Evolutionary conservation across 768 basidiomycete genomes (phyloP).

Genomic region (Podaxis rugospora): DNA sequence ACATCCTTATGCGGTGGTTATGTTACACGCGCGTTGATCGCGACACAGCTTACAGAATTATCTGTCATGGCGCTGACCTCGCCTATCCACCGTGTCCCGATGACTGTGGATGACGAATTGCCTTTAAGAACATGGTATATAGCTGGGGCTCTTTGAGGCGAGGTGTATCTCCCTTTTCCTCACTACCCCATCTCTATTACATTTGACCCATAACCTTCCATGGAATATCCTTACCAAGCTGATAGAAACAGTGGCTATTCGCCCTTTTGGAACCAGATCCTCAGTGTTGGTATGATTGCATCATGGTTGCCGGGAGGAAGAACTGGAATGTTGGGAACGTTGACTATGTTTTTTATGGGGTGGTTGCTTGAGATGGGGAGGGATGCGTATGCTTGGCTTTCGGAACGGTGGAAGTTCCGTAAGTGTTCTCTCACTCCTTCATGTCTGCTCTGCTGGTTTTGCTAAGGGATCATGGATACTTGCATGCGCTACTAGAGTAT

Average conservation of each 20-base stretch:
- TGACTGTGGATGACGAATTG: background rate
- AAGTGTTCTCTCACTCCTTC: slow-evolving; percentile 10
- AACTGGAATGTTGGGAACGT: background rate
- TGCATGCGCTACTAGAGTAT: slow-evolving; percentile 24
- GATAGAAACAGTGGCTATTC: background rate
- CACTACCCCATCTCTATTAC: background rate
- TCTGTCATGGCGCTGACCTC: background rate
- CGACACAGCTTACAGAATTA: background rate
- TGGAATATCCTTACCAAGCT: background rate
- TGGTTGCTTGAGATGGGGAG: slow-evolving; percentile 11
- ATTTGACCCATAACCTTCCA: background rate
- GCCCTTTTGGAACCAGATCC: background rate
- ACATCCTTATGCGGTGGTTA: too few species aligned
- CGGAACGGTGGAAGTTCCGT: slow-evolving; percentile 27
- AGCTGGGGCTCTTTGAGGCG: background rate
- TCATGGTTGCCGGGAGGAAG: slow-evolving; percentile 4
- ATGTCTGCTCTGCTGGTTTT: background rate
- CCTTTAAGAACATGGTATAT: background rate
- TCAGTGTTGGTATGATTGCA: slow-evolving; percentile 5
- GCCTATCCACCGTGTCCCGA: background rate
- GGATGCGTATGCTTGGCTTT: slow-evolving; percentile 23
- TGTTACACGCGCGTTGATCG: background rate
- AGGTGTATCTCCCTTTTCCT: background rate
- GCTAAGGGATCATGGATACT: background rate
- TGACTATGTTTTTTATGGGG: slow-evolving; percentile 9